Conservation (phyloP, 1,284 basidiomycete genomes). For the Ceraceosorus bombacis region DNA sequence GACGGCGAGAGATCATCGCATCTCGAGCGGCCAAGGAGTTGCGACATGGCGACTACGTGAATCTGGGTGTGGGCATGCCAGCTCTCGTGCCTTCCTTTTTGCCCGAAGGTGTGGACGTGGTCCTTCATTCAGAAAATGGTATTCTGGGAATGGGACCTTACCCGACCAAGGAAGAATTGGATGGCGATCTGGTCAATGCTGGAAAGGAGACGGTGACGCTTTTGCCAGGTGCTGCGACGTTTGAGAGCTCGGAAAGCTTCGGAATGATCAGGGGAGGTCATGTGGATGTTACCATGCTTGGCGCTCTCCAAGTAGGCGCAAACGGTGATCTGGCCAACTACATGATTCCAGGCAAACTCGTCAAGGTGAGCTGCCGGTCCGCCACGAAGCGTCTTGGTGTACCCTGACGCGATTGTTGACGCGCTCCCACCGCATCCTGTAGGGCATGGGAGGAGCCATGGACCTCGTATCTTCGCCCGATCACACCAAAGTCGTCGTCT, state of each 20-base stretch:
- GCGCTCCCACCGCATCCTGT: conserved; percentile 43
- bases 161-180: conserved; percentile 25
- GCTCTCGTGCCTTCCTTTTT: conserved; percentile 41
- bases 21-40: conserved; percentile 40
- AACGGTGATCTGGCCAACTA: conserved; percentile 95
- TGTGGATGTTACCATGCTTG: conserved; percentile 82
- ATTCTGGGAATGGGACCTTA: conserved; percentile 46
- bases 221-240: conserved; percentile 81
- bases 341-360: conserved; percentile 87
- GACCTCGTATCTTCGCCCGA: conserved; percentile 54
- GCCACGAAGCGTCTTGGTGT: not conserved
- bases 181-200: conserved; percentile 55
- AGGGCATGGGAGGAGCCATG: conserved; percentile 88
- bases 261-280: conserved; percentile 92
- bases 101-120: conserved; percentile 36
- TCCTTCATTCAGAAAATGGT: conserved; percentile 43
- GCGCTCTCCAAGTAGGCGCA: conserved; percentile 87
- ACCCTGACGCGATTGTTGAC: not conserved
- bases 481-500: conserved; percentile 57
- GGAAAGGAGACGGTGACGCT: conserved; percentile 78
- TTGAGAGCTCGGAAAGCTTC: conserved; percentile 86
- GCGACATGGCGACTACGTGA: conserved; percentile 42
- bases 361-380: conserved; percentile 10
- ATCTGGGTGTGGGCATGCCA: conserved; percentile 45
- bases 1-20: conserved; percentile 27